Evolutionary conservation across 2,329 filamentous ascomycete genomes (phyloP), one percentile per base, ranked within the genome.

Genomic region (Pyrenophora graminea): DNA sequence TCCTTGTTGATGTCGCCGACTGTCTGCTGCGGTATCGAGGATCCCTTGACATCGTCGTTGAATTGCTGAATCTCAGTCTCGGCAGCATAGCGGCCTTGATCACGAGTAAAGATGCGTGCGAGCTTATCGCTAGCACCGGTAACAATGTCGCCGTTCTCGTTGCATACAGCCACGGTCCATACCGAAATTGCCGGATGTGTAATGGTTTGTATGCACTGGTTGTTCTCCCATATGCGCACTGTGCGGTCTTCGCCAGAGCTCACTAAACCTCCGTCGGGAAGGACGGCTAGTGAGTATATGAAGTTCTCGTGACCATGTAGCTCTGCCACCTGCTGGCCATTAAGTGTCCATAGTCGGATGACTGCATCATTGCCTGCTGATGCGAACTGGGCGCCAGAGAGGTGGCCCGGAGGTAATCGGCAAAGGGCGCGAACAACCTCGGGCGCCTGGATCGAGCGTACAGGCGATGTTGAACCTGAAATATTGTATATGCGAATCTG

Each of bases 131-230:
- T 99, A 23, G 93, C 87, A 27, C 93, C 94, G 2, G 90, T 90
- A n/a, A 91, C 90, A 54, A 99, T 93, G 65, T 99, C 95, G 18
- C 94, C 93, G 40, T 84, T 95, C 56, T 90, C 85, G 0, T 81
- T 69, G 67, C 90, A 94, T 9, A 84, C 89, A n/a, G 91, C 89
- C 15, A 99, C 91, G 12, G 85, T 82, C 94, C 94, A 99, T 4
- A 99, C 92, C 0, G 93, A 97, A 48, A 97, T 95, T 8, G 94
- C 94, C 9, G 94, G 94, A 66, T 97, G 91, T 1, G 93, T 97
- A 58, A 99, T 97, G 33, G 93, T 97, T 74, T 99, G 94, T 39
- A 96, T 77, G 70, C 93, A 97, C 49, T 91, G 82, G 12, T 79
- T 83, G 38, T 88, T 89, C 61, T 83, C 87, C 94, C 95, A 99